Conservation (phyloP, 1,139 yeast species). For the Nakaseomyces bracarensis region DNA sequence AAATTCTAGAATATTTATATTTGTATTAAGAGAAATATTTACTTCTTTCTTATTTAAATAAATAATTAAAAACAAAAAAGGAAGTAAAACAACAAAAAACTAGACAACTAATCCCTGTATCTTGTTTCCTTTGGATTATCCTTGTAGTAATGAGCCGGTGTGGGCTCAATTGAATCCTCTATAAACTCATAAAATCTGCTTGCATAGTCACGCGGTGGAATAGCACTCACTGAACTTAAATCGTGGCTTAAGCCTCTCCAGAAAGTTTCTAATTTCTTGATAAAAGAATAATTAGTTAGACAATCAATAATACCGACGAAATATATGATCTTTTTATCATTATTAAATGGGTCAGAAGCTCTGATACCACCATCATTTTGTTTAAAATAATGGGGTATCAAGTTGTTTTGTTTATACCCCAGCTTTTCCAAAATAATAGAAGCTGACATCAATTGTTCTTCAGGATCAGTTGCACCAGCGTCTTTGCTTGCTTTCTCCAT, state of each 20-base stretch:
- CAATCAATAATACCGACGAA: constrained; percentile 94
- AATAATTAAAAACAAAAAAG: not conserved
- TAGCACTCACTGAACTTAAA: constrained; percentile 68
- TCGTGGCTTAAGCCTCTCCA: constrained; percentile 71
- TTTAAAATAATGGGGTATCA: constrained; percentile 47
- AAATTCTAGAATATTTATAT: too few relatives aligned
- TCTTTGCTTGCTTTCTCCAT: constrained; percentile 34
- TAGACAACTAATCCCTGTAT: constrained; percentile 17
- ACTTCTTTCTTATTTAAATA: too few relatives aligned
- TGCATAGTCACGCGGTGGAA: constrained; percentile 88
- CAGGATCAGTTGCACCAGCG: constrained; percentile 6
- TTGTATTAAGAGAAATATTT: too few relatives aligned
- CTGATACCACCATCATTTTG: constrained; percentile 82
- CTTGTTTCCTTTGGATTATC: constrained; percentile 20
- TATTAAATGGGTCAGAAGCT: constrained; percentile 58
- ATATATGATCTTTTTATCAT: constrained; percentile 63
- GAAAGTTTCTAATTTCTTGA: constrained; percentile 77
- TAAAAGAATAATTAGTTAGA: constrained; percentile 70
- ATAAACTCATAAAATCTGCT: constrained; percentile 74
- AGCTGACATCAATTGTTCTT: constrained; percentile 4
- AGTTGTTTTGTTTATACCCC: constrained; percentile 8
- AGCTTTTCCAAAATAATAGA: constrained; percentile 1
- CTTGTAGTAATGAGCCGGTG: constrained; percentile 17
- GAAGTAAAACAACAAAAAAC: not conserved
- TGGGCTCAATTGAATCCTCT: constrained; percentile 25